phyloP scores from a whole-genome alignment of 306 rosid genomes.

The Luffa acutangula region DNA sequence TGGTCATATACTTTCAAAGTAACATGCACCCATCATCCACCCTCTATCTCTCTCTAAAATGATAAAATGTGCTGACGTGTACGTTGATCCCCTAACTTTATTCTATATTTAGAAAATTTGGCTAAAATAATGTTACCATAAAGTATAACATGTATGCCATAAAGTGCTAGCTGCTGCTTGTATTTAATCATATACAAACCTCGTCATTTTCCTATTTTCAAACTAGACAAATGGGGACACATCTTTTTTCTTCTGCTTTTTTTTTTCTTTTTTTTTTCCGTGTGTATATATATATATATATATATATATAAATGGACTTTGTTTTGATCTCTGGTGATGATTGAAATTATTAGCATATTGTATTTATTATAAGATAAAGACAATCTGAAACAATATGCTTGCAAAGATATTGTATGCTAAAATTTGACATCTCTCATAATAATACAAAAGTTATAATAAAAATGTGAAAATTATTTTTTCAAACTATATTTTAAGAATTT shows the following conservation, averaged over 20 bases:
- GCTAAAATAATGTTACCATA: background rate
- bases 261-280: background rate
- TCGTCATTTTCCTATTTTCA: background rate
- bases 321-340: background rate
- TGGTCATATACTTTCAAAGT: constrained; percentile 7
- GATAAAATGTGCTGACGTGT: background rate
- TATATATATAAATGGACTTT: background rate
- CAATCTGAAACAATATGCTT: background rate
- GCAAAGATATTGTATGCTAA: background rate
- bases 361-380: background rate
- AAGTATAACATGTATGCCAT: background rate
- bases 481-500: no score
- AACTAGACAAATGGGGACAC: background rate
- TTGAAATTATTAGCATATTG: background rate
- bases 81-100: background rate
- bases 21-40: constrained; percentile 8
- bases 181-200: background rate
- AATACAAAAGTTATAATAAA: background rate
- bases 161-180: background rate
- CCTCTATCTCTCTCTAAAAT: background rate
- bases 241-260: background rate
- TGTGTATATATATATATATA: background rate
- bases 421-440: background rate
- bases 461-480: no score
- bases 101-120: background rate